Conservation (phyloP, 805 yeast genomes). For the Soucietia sequanensis region DNA sequence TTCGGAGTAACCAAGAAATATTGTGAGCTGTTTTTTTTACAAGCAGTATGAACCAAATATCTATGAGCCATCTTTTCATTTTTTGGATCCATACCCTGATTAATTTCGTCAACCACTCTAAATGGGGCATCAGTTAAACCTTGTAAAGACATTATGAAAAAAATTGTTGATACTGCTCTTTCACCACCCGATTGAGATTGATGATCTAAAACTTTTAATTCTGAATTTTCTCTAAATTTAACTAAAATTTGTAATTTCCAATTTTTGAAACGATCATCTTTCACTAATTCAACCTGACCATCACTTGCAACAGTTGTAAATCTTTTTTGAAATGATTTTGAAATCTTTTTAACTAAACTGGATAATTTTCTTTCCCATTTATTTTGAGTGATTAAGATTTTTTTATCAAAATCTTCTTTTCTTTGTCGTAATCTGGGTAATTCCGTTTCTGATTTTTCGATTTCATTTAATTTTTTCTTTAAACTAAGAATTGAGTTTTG, state of each 20-base stretch:
- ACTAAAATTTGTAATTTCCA: slow-evolving; percentile 88
- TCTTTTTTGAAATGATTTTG: slow-evolving; percentile 61
- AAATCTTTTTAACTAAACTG: slow-evolving; percentile 51
- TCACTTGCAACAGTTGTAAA: slow-evolving; percentile 79
- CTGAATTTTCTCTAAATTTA: slow-evolving; percentile 76
- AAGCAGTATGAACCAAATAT: slow-evolving; percentile 81
- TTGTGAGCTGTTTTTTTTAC: slow-evolving; percentile 60
- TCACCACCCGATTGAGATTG: slow-evolving; percentile 98
- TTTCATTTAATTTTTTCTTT: slow-evolving; percentile 31
- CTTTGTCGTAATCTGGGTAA: slow-evolving; percentile 35
- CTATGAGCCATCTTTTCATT: slow-evolving; percentile 87
- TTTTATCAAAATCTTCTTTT: slow-evolving; percentile 24
- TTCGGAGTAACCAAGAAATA: slow-evolving; percentile 94
- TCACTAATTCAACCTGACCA: slow-evolving; percentile 71
- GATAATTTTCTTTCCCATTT: slow-evolving; percentile 66
- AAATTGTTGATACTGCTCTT: slow-evolving; percentile 90
- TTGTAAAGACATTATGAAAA: slow-evolving; percentile 87
- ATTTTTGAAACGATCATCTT: slow-evolving; percentile 53
- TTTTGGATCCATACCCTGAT: slow-evolving; percentile 97
- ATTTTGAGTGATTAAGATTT: slow-evolving; percentile 37
- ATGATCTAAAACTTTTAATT: slow-evolving; percentile 70
- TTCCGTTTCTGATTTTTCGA: slow-evolving; percentile 30
- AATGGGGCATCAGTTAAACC: slow-evolving; percentile 87
- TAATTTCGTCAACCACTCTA: slow-evolving; percentile 94
- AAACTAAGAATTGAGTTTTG: slow-evolving; percentile 39